Evolutionary conservation across 2,329 filamentous ascomycete species (phyloP).

Genomic region (Lachnellula subtilissima): DNA sequence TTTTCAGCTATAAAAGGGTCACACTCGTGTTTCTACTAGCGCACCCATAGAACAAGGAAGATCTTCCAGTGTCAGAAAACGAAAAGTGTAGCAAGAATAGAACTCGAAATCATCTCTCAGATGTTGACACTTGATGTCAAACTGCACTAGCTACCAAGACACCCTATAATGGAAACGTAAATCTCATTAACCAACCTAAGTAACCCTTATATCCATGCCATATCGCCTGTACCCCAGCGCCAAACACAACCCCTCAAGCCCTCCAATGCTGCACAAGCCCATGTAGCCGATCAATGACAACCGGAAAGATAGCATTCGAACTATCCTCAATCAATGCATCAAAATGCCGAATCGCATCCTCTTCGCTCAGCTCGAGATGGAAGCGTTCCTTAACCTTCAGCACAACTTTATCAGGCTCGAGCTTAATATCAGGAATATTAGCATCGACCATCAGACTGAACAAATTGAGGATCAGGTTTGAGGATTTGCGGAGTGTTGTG

Average conservation of each 20-base stretch:
- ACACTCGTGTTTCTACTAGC: too few species aligned
- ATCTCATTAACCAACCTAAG: background rate
- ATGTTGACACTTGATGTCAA: too few species aligned
- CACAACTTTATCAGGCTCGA: slow-evolving; percentile 90
- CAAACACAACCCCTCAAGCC: slow-evolving; percentile 42
- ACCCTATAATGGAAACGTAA: too few species aligned
- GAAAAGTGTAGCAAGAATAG: too few species aligned
- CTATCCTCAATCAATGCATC: slow-evolving; percentile 89
- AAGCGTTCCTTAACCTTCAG: slow-evolving; percentile 93
- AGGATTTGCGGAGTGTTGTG: slow-evolving; percentile 81
- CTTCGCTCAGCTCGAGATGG: slow-evolving; percentile 84
- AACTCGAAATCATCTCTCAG: too few species aligned
- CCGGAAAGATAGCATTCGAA: slow-evolving; percentile 81
- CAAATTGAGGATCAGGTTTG: slow-evolving; percentile 86
- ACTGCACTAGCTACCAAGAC: too few species aligned
- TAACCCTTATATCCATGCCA: background rate
- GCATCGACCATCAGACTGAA: slow-evolving; percentile 97
- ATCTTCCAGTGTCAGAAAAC: too few species aligned
- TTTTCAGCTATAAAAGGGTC: too few species aligned
- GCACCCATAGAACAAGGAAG: too few species aligned
- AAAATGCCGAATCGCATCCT: slow-evolving; percentile 84
- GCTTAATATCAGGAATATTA: slow-evolving; percentile 89
- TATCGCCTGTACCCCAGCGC: background rate
- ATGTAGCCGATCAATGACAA: slow-evolving; percentile 92
- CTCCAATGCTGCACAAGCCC: slow-evolving; percentile 89